phyloP scores from a whole-genome alignment of 75 land plant genomes.

The Picea glauca region DNA sequence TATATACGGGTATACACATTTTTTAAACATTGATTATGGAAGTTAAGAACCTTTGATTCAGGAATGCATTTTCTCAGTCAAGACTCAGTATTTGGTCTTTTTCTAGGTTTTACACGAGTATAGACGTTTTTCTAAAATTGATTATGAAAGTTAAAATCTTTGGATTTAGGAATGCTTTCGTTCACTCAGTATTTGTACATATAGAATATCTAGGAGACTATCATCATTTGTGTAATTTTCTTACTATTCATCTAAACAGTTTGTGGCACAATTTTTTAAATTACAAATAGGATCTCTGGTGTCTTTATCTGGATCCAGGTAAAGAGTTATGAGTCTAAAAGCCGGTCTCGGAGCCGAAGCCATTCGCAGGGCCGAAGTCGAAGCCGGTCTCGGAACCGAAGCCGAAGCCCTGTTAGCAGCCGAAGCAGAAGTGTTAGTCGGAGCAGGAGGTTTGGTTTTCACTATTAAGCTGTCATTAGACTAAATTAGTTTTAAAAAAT shows the following conservation, averaged over 20 bases:
- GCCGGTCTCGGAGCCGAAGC: slow-evolving; percentile 21
- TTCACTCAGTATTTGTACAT: not conserved
- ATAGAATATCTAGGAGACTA: not conserved
- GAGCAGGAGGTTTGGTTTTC: slow-evolving; percentile 1
- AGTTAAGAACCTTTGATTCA: not conserved
- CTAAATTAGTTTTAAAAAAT: not conserved
- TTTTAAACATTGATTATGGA: not conserved
- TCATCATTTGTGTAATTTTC: not conserved
- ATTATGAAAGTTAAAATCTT: too few species aligned
- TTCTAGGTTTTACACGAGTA: not conserved
- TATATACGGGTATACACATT: slow-evolving; percentile 29
- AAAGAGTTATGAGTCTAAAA: slow-evolving; percentile 1
- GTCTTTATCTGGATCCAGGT: not conserved
- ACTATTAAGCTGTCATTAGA: too few species aligned
- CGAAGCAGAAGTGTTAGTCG: not conserved
- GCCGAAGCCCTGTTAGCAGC: slow-evolving; percentile 6
- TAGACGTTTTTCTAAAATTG: not conserved
- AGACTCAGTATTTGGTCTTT: not conserved
- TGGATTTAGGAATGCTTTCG: too few species aligned
- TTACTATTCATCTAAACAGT: not conserved
- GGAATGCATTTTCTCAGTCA: not conserved
- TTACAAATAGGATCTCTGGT: not conserved
- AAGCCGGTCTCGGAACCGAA: slow-evolving; percentile 16
- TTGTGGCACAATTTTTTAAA: not conserved
- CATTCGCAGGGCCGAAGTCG: slow-evolving; percentile 11